Conservation (phyloP, 805 yeast genomes). For the Zygosaccharomyces bisporus region DNA sequence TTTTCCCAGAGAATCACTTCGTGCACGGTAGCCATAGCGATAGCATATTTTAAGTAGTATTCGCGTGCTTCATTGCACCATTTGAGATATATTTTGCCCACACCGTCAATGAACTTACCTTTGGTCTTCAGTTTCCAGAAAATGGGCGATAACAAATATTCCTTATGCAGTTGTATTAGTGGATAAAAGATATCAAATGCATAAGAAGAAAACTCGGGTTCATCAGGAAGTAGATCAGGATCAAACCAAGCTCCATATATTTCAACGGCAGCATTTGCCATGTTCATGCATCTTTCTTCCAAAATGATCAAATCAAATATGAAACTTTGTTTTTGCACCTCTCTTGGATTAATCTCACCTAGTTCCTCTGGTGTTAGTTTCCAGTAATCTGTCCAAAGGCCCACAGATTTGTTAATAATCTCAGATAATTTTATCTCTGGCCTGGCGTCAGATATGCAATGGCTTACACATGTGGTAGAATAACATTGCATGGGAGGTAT, state of each 20-base stretch:
- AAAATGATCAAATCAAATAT: conserved; percentile 69
- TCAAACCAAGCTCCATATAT: conserved; percentile 46
- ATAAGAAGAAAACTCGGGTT: conserved; percentile 53
- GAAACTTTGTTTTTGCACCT: conserved; percentile 66
- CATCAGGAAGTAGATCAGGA: conserved; percentile 46
- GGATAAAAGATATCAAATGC: conserved; percentile 56
- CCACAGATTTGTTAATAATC: conserved; percentile 36
- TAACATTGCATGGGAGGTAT: conserved; percentile 42
- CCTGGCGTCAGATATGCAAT: conserved; percentile 17
- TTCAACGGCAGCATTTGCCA: conserved; percentile 61
- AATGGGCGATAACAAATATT: conserved; percentile 53
- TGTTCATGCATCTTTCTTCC: conserved; percentile 65
- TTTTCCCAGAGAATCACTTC: conserved; percentile 49
- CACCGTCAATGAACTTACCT: conserved; percentile 62
- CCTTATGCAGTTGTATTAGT: conserved; percentile 53
- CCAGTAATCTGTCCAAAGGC: conserved; percentile 69
- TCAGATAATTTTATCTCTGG: conserved; percentile 34
- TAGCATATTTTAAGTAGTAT: conserved; percentile 57
- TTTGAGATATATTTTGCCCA: conserved; percentile 57
- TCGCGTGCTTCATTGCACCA: conserved; percentile 61
- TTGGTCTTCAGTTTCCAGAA: conserved; percentile 52
- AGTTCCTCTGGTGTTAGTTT: conserved; percentile 52
- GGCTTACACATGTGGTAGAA: conserved; percentile 34
- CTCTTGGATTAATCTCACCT: conserved; percentile 45
- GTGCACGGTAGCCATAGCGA: conserved; percentile 55